Percentiles rank a stretch among this genome's conserved stretches.
Evolutionary conservation across 1,284 basidiomycete genomes (phyloP).

Genomic region (Filobasidium uniguttulatum): DNA sequence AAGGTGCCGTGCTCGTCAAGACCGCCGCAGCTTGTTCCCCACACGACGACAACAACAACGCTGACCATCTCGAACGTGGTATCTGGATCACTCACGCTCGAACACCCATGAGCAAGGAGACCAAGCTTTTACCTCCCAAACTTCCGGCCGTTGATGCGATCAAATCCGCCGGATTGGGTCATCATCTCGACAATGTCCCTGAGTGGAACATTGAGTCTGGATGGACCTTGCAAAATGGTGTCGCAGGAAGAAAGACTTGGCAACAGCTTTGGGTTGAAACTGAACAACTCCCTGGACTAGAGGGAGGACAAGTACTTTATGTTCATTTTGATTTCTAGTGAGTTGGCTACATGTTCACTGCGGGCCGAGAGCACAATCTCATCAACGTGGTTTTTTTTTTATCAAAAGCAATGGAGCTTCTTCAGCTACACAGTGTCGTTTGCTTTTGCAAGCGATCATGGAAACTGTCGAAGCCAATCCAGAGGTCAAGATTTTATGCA

Average conservation of each 20-base stretch:
- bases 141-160: conserved; percentile 36
- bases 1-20: conserved; percentile 39
- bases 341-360: conserved; percentile 13
- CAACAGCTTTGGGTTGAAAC: conserved; percentile 39
- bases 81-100: conserved; percentile 40
- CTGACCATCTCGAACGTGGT: conserved; percentile 25
- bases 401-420: conserved; percentile 37
- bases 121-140: conserved; percentile 35
- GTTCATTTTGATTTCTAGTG: conserved; percentile 41
- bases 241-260: conserved; percentile 27
- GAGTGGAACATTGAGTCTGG: conserved; percentile 32
- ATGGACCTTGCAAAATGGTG: conserved; percentile 16
- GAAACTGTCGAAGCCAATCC: conserved; percentile 29
- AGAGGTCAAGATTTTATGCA: conserved; percentile 31
- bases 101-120: conserved; percentile 32
- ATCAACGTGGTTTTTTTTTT: neutral
- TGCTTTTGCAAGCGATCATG: conserved; percentile 21
- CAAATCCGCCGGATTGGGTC: conserved; percentile 24
- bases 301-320: conserved; percentile 27
- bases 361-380: neutral
- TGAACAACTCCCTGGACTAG: conserved; percentile 23
- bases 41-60: conserved; percentile 8
- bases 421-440: conserved; percentile 36
- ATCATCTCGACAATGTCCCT: conserved; percentile 25
- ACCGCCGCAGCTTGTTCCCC: conserved; percentile 15